Conservation (phyloP, 1,284 basidiomycete genomes). For the Stygiomarasmius scandens region DNA sequence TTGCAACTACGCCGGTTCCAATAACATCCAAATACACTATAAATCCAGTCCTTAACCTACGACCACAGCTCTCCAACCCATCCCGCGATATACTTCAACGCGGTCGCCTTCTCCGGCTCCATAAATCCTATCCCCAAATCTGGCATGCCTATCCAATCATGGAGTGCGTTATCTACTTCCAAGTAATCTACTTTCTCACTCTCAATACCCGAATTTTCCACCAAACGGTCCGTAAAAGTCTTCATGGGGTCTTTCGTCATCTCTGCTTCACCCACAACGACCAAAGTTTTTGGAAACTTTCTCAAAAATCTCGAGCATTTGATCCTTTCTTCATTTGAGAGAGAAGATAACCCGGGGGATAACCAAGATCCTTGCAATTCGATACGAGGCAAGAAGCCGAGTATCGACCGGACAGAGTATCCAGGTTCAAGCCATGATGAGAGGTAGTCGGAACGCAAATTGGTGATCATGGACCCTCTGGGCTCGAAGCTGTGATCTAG, state of each 20-base stretch:
- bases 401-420: background rate
- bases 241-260: background rate
- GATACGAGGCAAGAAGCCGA: background rate
- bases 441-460: conserved; percentile 23
- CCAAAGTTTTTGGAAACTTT: conserved; percentile 37
- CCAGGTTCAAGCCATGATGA: background rate
- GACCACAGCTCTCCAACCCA: no score
- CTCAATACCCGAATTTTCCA: no score
- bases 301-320: conserved; percentile 34
- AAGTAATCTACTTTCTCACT: no score
- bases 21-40: no score
- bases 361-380: background rate
- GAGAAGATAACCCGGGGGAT: background rate
- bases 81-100: no score
- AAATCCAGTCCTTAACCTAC: no score
- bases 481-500: background rate
- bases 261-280: conserved; percentile 37
- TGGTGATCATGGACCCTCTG: conserved; percentile 9
- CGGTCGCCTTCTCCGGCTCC: no score
- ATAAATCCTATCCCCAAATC: no score
- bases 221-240: no score
- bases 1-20: no score
- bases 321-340: conserved; percentile 13
- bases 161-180: no score
- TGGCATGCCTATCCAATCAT: no score